These are phyloP conservation scores for Nelumbo lutea DNA, from an alignment of 164 flowering plant genomes.

Conservation along the genomic window DNA sequence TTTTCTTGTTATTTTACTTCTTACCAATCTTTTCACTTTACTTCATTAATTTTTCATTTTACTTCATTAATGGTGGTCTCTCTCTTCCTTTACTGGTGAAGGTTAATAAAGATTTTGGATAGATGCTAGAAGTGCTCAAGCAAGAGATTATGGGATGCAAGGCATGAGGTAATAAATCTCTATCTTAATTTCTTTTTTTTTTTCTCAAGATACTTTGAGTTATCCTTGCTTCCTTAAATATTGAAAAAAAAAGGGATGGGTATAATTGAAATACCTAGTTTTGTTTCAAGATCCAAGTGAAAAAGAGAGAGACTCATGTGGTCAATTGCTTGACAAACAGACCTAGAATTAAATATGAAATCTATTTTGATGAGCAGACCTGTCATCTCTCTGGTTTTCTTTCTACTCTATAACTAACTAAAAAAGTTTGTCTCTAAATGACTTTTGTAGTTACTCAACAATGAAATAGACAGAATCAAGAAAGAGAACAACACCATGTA, in stretches of 20 bases:
- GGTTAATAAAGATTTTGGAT: conserved; percentile 53
- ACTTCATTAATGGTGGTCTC: not conserved
- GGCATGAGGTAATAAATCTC: conserved; percentile 63
- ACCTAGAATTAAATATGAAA: too few relatives aligned
- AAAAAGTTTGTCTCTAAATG: too few relatives aligned
- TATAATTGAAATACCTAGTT: too few relatives aligned
- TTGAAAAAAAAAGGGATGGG: too few relatives aligned
- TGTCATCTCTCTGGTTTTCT: not conserved
- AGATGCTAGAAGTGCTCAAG: conserved; percentile 55
- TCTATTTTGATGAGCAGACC: too few relatives aligned
- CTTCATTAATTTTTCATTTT: not conserved
- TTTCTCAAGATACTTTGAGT: not conserved
- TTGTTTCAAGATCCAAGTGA: too few relatives aligned
- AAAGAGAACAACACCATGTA: conserved; percentile 87
- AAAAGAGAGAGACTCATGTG: too few relatives aligned
- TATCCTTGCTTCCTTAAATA: too few relatives aligned
- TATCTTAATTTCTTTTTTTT: not conserved
- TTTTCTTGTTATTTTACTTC: not conserved
- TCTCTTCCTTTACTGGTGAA: conserved; percentile 12
- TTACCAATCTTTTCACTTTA: not conserved
- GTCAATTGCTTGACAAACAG: too few relatives aligned
- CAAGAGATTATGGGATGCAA: conserved; percentile 84
- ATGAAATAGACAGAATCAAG: conserved; percentile 78
- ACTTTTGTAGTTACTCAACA: conserved; percentile 47
- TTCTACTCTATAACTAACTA: not conserved